Conservation (phyloP, 345 rosid species). For the Bruguiera gymnorhiza region DNA sequence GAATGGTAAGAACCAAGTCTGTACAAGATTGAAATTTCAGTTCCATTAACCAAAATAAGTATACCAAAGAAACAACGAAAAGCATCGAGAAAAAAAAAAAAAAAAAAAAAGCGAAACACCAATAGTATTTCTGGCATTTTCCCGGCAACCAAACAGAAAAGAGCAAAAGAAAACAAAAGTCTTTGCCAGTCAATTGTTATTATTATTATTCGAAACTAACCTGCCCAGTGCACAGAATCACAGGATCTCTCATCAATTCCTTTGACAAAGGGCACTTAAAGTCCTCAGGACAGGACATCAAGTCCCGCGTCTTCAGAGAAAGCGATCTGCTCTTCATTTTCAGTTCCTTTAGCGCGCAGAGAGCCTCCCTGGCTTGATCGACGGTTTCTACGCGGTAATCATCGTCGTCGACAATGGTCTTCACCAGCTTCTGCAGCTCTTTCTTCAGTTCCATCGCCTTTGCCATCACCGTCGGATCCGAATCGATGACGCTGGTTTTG, state of each 20-base stretch:
- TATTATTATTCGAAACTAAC: slow-evolving; percentile 40
- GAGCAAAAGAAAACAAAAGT: slow-evolving; percentile 22
- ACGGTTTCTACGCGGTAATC: slow-evolving; percentile 49
- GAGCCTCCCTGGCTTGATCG: slow-evolving; percentile 63
- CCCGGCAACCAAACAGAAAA: slow-evolving; percentile 14
- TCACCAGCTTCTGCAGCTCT: slow-evolving; percentile 64
- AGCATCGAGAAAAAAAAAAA: neutral
- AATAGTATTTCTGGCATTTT: neutral
- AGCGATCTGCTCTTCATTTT: slow-evolving; percentile 53
- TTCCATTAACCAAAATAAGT: too few species aligned
- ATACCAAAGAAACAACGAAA: too few species aligned
- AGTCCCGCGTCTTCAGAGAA: slow-evolving; percentile 44
- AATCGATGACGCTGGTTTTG: slow-evolving; percentile 34
- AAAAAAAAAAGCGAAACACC: neutral
- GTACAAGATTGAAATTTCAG: too few species aligned
- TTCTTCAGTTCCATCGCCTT: slow-evolving; percentile 65
- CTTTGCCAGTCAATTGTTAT: slow-evolving; percentile 28
- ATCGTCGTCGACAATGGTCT: slow-evolving; percentile 60
- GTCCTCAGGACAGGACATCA: slow-evolving; percentile 66
- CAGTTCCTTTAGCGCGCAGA: slow-evolving; percentile 48
- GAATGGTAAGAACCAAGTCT: too few species aligned
- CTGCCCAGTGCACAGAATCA: slow-evolving; percentile 82
- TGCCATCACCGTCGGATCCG: slow-evolving; percentile 61
- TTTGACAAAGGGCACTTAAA: slow-evolving; percentile 81
- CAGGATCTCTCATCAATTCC: slow-evolving; percentile 93